phyloP scores from a whole-genome alignment of 164 flowering plant species.

The Malania oleifera region DNA sequence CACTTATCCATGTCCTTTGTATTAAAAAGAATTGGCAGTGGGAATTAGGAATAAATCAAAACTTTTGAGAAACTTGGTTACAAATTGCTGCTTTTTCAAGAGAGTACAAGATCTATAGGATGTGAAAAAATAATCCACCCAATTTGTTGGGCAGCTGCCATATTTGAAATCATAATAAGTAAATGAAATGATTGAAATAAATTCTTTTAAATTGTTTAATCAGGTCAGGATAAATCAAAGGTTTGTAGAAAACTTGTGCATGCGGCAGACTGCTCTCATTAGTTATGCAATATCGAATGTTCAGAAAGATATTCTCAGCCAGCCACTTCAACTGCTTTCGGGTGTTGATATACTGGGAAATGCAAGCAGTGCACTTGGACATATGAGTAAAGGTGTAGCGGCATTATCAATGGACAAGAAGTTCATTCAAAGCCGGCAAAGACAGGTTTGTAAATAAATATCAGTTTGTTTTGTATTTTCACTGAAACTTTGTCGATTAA shows the following conservation, averaged over 20 bases:
- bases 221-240: slow-evolving; percentile 88
- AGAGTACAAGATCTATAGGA: too few species aligned
- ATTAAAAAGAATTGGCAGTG: too few species aligned
- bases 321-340: slow-evolving; percentile 92
- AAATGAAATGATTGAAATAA: not conserved
- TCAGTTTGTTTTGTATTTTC: not conserved
- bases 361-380: slow-evolving; percentile 99
- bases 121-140: too few species aligned
- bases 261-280: slow-evolving; percentile 82
- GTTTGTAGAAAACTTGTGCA: slow-evolving; percentile 68
- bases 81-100: too few species aligned
- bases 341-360: slow-evolving; percentile 98
- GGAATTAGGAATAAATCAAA: too few species aligned
- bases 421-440: slow-evolving; percentile 89
- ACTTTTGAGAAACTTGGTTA: too few species aligned
- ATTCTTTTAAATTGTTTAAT: not conserved
- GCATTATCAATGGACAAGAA: slow-evolving; percentile 98
- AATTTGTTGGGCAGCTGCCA: not conserved
- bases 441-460: slow-evolving; percentile 52
- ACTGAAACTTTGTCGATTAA: too few species aligned
- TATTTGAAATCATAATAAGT: not conserved
- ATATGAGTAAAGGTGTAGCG: slow-evolving; percentile 99
- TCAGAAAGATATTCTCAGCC: slow-evolving; percentile 91
- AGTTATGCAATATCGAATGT: slow-evolving; percentile 67
- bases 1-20: too few species aligned